Percentiles rank a stretch among this genome's conserved stretches.
Evolutionary conservation across 805 yeast species (phyloP).

Genomic region (Monosporozyma unispora): DNA sequence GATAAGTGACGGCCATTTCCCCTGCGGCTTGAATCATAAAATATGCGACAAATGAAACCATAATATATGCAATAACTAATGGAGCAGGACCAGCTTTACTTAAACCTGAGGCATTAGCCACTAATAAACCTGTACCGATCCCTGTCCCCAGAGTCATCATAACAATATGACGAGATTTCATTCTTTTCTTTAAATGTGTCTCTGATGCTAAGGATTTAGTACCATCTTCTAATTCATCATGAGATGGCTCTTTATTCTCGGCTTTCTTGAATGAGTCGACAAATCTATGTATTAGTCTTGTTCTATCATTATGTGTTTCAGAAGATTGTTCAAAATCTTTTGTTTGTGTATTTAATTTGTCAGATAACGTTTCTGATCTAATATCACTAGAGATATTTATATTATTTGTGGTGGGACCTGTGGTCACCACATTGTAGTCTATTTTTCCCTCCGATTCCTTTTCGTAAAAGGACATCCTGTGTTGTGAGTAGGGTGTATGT

Average conservation of each 20-base stretch:
- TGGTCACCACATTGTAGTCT: not conserved
- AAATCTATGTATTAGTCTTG: slow-evolving; percentile 5
- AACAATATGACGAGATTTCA: slow-evolving; percentile 43
- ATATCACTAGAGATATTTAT: not conserved
- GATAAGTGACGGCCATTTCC: slow-evolving; percentile 35
- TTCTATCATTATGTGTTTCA: not conserved
- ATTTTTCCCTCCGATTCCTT: not conserved
- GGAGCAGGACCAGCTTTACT: slow-evolving; percentile 38
- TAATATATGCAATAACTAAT: slow-evolving; percentile 43
- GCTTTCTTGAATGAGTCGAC: slow-evolving; percentile 23
- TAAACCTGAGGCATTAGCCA: slow-evolving; percentile 46
- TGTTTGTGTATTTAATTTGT: not conserved
- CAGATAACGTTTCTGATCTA: not conserved
- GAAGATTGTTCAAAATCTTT: not conserved
- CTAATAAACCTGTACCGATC: slow-evolving; percentile 64
- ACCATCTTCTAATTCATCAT: slow-evolving; percentile 15
- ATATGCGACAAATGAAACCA: slow-evolving; percentile 52
- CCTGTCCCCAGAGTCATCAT: slow-evolving; percentile 80
- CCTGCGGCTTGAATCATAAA: slow-evolving; percentile 47
- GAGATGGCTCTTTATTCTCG: slow-evolving; percentile 2
- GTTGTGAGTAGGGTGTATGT: not conserved
- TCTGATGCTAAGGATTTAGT: slow-evolving; percentile 10
- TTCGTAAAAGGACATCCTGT: not conserved
- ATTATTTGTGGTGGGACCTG: not conserved
- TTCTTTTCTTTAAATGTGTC: slow-evolving; percentile 12